Evolutionary conservation across 2,329 filamentous ascomycete species (phyloP).

Genomic region (Penicillium sp.): DNA sequence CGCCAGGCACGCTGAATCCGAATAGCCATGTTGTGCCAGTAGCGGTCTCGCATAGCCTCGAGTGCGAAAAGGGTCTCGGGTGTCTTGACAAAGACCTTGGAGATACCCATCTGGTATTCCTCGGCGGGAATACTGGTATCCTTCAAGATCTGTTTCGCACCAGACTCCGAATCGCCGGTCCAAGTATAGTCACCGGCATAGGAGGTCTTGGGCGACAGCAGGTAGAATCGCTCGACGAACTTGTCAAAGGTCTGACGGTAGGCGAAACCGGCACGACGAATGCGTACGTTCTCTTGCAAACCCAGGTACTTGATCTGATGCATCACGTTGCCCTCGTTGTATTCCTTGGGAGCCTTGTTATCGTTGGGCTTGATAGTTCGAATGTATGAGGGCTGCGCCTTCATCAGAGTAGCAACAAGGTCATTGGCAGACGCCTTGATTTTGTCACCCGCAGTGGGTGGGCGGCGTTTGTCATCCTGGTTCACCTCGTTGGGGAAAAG

Average conservation of each 20-base stretch:
- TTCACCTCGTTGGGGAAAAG: slow-evolving; percentile 92
- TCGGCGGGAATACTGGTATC: slow-evolving; percentile 94
- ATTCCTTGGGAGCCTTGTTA: slow-evolving; percentile 93
- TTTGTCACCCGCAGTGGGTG: slow-evolving; percentile 92
- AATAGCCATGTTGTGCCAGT: slow-evolving; percentile 99
- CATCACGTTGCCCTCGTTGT: slow-evolving; percentile 85
- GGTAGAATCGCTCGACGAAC: slow-evolving; percentile 95
- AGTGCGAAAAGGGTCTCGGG: slow-evolving; percentile 95
- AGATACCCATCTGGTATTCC: slow-evolving; percentile 95
- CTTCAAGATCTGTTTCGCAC: slow-evolving; percentile 87
- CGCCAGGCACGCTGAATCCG: slow-evolving; percentile 97
- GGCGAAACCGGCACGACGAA: slow-evolving; percentile 91
- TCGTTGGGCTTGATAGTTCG: slow-evolving; percentile 99
- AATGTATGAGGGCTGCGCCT: slow-evolving; percentile 95
- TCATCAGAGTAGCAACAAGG: slow-evolving; percentile 92
- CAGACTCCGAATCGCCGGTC: slow-evolving; percentile 82
- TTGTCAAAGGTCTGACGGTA: slow-evolving; percentile 97
- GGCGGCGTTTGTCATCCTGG: slow-evolving; percentile 90
- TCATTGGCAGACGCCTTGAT: slow-evolving; percentile 95
- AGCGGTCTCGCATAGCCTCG: slow-evolving; percentile 95
- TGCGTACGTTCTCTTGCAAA: slow-evolving; percentile 98
- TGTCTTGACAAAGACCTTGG: slow-evolving; percentile 97
- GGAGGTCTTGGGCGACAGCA: slow-evolving; percentile 88
- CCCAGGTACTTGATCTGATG: slow-evolving; percentile 99
- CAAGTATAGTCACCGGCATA: slow-evolving; percentile 98